Base-by-base conservation (phyloP, 1,139 yeast genomes). In the Pichia sp. region DNA sequence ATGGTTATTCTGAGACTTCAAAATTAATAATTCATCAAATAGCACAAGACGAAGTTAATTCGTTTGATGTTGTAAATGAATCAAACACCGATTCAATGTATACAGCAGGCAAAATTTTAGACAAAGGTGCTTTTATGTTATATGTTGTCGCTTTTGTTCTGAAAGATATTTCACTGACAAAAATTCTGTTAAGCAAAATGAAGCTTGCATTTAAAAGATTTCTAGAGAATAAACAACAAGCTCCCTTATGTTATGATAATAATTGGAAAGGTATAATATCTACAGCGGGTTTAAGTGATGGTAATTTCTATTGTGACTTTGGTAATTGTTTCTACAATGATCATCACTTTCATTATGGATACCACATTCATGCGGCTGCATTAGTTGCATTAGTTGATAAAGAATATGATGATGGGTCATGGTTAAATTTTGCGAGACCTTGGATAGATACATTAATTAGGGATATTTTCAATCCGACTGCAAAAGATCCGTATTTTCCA, bases 341-440 rank as follows among this genome's bases (percentile, higher is more conserved):
- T 56, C 94, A 84, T 56, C 92, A 84, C 62, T 84, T 84, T 69
- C 92, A 84, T 63, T 84, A 82, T 57, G 87, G 87, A 1, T 84
- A 83, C 55, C 87, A 81, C 56, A 73, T 84, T 35, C 83, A 82
- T 58, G 85, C 92, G 0, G 79, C 83, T 42, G 85, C 90, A 0
- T 63, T 84, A 22, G 65, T 80, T 10, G 80, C 78, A 1, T 62
- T 72, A 45, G 76, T 80, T 27, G 92, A 83, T 55, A 46, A 49
- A 4, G 65, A 63, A 9, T 53, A 53, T 27, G 74, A 72, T n/a
- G 63, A 60, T 43, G 77, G 77, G 11, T 59, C 69, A 2, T 83
- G 87, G 82, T 67, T 77, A 9, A 53, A 60, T 39, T 67, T 66
- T 5, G 72, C 78, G 49, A 70, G 69, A 59, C 67, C 67, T 8